Base-by-base conservation (phyloP, 2,329 filamentous ascomycete species). In the Phaeophleospora eucalypticola region DNA sequence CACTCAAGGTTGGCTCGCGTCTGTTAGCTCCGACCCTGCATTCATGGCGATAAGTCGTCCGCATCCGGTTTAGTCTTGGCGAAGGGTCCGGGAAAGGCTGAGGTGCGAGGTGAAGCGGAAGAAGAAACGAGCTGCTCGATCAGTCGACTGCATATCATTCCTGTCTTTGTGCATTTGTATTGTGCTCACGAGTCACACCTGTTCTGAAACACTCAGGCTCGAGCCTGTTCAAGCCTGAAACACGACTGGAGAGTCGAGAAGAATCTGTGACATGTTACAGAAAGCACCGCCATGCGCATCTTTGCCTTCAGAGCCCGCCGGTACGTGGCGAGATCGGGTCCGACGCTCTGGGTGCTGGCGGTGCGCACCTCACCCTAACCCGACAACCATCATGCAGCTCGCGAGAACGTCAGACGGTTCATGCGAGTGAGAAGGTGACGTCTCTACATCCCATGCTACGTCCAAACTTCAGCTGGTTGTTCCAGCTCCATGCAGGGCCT, bases 151-250 rank as follows among this genome's bases (percentile, higher is more conserved):
- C 36, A 37, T 18, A 19, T 17, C 9, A 18, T 19, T 37, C 18
- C 36, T 37, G 15, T 8, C 8, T 37, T 19, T 37, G 36, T 37
- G 36, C 6, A 37, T 37, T 37, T 37, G 36, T 19, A 37, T 37
- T 19, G 9, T 6, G 10, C 36, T 36, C 36, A 18, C 36, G 36
- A 37, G 36, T 37, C 36, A 37, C 10, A 10, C 17, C 8, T 10
- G 12, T 17, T 37, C 33, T 41, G 44, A 46, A 41, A 46, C 44
- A 36, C 38, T 14, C 18, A 18, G 16, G 27, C 20, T 16, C 20
- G 29, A 21, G 32, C 36, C 44, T 46, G 27, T 19, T 16, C 20
- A 36, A 21, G 32, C 36, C 44, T 46, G 44, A 36, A 41, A 46
- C 44, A 17, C 15, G 24, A 19, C 18, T 39, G 10, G 37, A 10